These are phyloP conservation scores for Talaromyces sp. DNA, from an alignment of 2,329 filamentous ascomycete genomes.

Conservation along the genomic window DNA sequence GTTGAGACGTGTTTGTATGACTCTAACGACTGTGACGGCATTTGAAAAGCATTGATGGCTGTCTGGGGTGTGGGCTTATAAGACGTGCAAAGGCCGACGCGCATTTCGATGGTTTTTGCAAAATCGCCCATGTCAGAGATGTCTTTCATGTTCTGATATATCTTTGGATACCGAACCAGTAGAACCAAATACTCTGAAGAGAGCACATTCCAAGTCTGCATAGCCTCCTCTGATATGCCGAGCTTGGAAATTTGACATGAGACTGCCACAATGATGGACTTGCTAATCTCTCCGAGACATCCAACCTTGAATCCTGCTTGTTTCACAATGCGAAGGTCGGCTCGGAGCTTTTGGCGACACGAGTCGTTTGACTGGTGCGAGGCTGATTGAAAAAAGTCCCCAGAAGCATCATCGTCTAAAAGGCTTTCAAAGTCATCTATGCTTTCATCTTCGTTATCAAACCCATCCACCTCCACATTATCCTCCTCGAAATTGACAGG, in stretches of 20 bases:
- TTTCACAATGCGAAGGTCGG: slow-evolving; percentile 65
- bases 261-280: slow-evolving; percentile 62
- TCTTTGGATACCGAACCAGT: slow-evolving; percentile 65
- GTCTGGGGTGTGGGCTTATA: slow-evolving; percentile 70
- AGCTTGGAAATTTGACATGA: slow-evolving; percentile 72
- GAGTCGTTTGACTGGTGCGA: neutral
- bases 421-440: slow-evolving; percentile 38
- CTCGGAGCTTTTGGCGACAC: slow-evolving; percentile 48
- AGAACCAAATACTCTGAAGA: slow-evolving; percentile 71
- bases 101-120: slow-evolving; percentile 56
- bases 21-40: neutral
- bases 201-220: slow-evolving; percentile 75
- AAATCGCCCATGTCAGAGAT: slow-evolving; percentile 49
- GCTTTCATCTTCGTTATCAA: slow-evolving; percentile 15
- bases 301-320: slow-evolving; percentile 71
- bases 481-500: slow-evolving; percentile 8
- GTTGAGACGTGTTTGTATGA: neutral
- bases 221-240: slow-evolving; percentile 71
- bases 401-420: slow-evolving; percentile 25
- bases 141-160: slow-evolving; percentile 63
- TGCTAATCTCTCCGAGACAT: slow-evolving; percentile 57
- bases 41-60: slow-evolving; percentile 55
- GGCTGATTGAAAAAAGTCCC: slow-evolving; percentile 3
- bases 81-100: slow-evolving; percentile 68
- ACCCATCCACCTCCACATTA: slow-evolving; percentile 15